phyloP scores from a whole-genome alignment of 1,284 basidiomycete species.

The Hortiboletus rubellus region DNA sequence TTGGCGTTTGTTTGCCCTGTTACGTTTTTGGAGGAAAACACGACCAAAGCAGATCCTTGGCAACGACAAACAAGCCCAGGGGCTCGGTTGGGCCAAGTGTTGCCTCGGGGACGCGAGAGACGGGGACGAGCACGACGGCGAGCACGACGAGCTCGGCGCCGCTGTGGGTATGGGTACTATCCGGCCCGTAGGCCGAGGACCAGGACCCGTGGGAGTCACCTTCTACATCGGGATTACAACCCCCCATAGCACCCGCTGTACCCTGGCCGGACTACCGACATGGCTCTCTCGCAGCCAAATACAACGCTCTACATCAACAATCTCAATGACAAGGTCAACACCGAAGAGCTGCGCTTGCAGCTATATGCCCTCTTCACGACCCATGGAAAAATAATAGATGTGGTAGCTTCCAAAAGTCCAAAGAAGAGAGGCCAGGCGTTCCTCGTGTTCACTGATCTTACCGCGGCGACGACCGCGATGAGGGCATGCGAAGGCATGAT shows the following conservation, averaged over 20 bases:
- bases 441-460: slow-evolving; percentile 90
- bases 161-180: background rate
- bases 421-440: slow-evolving; percentile 97
- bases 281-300: slow-evolving; percentile 70
- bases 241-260: background rate
- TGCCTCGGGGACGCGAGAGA: slow-evolving; percentile 4
- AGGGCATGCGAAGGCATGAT: slow-evolving; percentile 87
- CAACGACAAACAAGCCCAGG: slow-evolving; percentile 10
- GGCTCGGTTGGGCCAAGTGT: background rate
- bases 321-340: slow-evolving; percentile 92
- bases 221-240: slow-evolving; percentile 22
- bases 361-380: slow-evolving; percentile 91
- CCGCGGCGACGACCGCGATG: slow-evolving; percentile 87
- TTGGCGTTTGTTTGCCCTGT: slow-evolving; percentile 36
- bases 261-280: slow-evolving; percentile 20
- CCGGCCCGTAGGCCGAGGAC: too few species aligned
- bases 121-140: slow-evolving; percentile 6
- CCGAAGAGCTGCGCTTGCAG: slow-evolving; percentile 83
- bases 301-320: slow-evolving; percentile 94
- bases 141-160: background rate
- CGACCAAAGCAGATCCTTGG: slow-evolving; percentile 20
- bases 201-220: slow-evolving; percentile 39
- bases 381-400: slow-evolving; percentile 91
- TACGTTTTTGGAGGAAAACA: slow-evolving; percentile 33
- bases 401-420: slow-evolving; percentile 86